phyloP scores from a whole-genome alignment of 352 stramenopile species.

The Pythium phragmiticola region DNA sequence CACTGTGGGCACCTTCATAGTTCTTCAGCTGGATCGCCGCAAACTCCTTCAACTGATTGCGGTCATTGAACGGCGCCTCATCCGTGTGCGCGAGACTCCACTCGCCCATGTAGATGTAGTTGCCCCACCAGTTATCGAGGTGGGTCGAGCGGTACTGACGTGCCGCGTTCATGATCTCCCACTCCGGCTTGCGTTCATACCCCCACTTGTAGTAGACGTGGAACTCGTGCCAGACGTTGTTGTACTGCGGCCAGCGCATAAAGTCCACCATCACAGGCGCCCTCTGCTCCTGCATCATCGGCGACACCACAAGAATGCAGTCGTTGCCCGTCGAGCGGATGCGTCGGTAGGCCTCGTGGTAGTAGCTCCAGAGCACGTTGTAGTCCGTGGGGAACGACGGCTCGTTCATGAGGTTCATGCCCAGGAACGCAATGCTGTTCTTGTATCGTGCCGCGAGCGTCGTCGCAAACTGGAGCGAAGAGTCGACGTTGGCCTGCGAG shows the following conservation, averaged over 20 bases:
- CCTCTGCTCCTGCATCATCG: slow-evolving; percentile 41
- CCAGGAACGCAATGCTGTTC: slow-evolving; percentile 44
- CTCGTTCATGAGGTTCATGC: slow-evolving; percentile 60
- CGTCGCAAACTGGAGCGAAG: slow-evolving; percentile 38
- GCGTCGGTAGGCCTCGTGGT: slow-evolving; percentile 33
- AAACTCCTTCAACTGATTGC: slow-evolving; percentile 10
- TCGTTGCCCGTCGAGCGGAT: slow-evolving; percentile 40
- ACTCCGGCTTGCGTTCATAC: slow-evolving; percentile 23
- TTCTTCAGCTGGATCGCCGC: no score
- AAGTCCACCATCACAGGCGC: slow-evolving; percentile 29
- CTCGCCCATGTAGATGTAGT: slow-evolving; percentile 48
- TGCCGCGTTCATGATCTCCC: slow-evolving; percentile 17
- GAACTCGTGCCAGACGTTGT: slow-evolving; percentile 59
- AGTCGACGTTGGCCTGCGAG: slow-evolving; percentile 21
- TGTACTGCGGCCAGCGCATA: slow-evolving; percentile 20
- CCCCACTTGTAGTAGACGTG: slow-evolving; percentile 61
- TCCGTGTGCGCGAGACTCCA: slow-evolving; percentile 25
- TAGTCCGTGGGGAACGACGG: slow-evolving; percentile 18
- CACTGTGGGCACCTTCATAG: no score
- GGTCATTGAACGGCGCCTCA: slow-evolving; percentile 19
- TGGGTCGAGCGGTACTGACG: slow-evolving; percentile 13
- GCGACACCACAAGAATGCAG: slow-evolving; percentile 44
- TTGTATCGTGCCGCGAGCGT: slow-evolving; percentile 43
- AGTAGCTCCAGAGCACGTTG: slow-evolving; percentile 35
- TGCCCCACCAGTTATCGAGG: slow-evolving; percentile 27